Conservation (phyloP, 768 basidiomycete genomes). For the Multifurca ochricompacta region DNA sequence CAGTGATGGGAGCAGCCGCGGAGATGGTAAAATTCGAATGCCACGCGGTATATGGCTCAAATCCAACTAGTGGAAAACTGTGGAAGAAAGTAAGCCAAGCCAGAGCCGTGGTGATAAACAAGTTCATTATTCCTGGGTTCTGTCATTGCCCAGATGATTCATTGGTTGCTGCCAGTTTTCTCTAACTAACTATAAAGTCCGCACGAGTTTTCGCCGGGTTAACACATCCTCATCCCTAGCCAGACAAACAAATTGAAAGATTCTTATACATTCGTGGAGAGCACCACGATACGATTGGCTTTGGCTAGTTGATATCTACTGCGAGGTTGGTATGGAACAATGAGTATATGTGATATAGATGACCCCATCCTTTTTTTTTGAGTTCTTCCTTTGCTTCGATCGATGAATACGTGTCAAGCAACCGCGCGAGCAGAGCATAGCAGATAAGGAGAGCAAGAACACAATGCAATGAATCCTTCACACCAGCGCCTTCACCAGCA, state of each 20-base stretch:
- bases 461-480: constrained; percentile 21
- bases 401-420: constrained; percentile 1
- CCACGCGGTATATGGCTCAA: too few relatives aligned
- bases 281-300: neutral
- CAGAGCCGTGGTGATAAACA: too few relatives aligned
- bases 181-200: too few relatives aligned
- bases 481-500: constrained; percentile 59
- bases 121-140: too few relatives aligned
- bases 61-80: too few relatives aligned
- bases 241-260: neutral
- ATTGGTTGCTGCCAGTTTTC: too few relatives aligned
- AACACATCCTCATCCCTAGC: too few relatives aligned
- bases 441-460: constrained; percentile 13
- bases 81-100: too few relatives aligned
- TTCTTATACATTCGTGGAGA: neutral
- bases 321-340: constrained; percentile 1
- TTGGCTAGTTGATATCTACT: neutral
- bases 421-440: constrained; percentile 14
- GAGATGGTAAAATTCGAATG: too few relatives aligned
- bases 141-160: too few relatives aligned
- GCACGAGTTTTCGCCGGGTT: too few relatives aligned
- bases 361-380: constrained; percentile 2
- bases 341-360: constrained; percentile 11
- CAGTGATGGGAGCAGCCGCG: too few relatives aligned
- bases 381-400: neutral